These are phyloP conservation scores for Cutaneotrichosporon daszewskae DNA, from an alignment of 1,284 basidiomycete genomes.

Conservation along the genomic window DNA sequence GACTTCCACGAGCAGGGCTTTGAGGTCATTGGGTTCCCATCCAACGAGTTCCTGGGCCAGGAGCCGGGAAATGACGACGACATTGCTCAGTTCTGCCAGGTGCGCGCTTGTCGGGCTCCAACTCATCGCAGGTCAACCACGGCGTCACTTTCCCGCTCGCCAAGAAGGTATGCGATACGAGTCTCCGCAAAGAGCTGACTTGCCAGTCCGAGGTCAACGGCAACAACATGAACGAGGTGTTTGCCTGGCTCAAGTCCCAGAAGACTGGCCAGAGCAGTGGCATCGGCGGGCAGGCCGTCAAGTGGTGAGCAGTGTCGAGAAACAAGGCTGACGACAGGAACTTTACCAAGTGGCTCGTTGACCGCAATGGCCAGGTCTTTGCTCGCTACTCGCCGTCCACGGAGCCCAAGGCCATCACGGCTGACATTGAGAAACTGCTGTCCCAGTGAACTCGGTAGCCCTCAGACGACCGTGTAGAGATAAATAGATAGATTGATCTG, in stretches of 20 bases:
- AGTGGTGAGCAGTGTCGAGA: constrained; percentile 40
- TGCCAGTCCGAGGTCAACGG: constrained; percentile 77
- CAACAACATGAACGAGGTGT: constrained; percentile 67
- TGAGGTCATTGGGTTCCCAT: constrained; percentile 51
- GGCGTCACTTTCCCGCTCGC: constrained; percentile 78
- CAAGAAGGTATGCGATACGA: constrained; percentile 56
- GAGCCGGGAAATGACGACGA: constrained; percentile 68
- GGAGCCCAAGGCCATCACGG: constrained; percentile 33
- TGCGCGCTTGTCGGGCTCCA: no score
- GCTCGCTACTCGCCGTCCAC: constrained; percentile 32
- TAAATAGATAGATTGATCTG: no score
- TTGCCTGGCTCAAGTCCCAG: constrained; percentile 71
- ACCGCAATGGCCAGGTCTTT: constrained; percentile 34
- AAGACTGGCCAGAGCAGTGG: constrained; percentile 26
- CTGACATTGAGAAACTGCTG: constrained; percentile 38
- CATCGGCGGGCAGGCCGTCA: constrained; percentile 39
- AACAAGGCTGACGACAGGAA: neutral
- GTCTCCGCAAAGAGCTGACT: constrained; percentile 60
- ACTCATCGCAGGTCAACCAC: no score
- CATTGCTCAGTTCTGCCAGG: constrained; percentile 55
- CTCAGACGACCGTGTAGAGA: no score
- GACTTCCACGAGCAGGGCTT: constrained; percentile 51
- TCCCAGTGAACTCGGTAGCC: no score
- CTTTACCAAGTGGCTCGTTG: constrained; percentile 20
- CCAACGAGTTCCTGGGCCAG: constrained; percentile 54